These are phyloP conservation scores for Monoraphidium neglectum DNA, from an alignment of 139 green algal genomes.

Conservation along the genomic window DNA sequence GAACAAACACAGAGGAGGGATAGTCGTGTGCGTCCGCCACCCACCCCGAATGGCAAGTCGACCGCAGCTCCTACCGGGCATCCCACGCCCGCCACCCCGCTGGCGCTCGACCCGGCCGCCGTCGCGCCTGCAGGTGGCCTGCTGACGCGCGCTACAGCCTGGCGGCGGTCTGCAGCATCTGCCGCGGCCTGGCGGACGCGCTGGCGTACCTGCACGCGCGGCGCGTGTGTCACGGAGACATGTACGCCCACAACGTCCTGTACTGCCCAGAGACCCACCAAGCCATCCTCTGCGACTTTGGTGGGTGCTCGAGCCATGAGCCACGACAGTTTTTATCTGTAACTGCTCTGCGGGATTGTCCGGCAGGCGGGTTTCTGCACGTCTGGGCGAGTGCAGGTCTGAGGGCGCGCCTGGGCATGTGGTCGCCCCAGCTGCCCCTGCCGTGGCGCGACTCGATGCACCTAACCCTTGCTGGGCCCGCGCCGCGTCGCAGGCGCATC, in stretches of 20 bases:
- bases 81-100: too few species aligned
- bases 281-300: conserved; percentile 78
- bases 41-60: too few species aligned
- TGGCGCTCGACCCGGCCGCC: too few species aligned
- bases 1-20: too few species aligned
- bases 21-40: too few species aligned
- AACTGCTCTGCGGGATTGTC: neutral
- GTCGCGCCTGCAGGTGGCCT: conserved; percentile 54
- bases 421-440: neutral
- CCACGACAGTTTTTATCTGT: neutral
- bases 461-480: too few species aligned
- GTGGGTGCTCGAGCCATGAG: conserved; percentile 31
- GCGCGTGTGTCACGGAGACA: conserved; percentile 58
- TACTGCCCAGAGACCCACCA: neutral
- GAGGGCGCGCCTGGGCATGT: neutral
- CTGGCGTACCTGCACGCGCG: conserved; percentile 20
- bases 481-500: conserved; percentile 78
- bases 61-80: too few species aligned
- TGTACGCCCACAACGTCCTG: conserved; percentile 85
- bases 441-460: too few species aligned
- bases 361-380: neutral
- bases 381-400: neutral
- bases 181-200: conserved; percentile 41
- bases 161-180: conserved; percentile 17
- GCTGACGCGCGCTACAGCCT: conserved; percentile 34